Evolutionary conservation across 495 filamentous ascomycete genomes (phyloP).

Genomic region (Podospora bellae-mahoneyi): DNA sequence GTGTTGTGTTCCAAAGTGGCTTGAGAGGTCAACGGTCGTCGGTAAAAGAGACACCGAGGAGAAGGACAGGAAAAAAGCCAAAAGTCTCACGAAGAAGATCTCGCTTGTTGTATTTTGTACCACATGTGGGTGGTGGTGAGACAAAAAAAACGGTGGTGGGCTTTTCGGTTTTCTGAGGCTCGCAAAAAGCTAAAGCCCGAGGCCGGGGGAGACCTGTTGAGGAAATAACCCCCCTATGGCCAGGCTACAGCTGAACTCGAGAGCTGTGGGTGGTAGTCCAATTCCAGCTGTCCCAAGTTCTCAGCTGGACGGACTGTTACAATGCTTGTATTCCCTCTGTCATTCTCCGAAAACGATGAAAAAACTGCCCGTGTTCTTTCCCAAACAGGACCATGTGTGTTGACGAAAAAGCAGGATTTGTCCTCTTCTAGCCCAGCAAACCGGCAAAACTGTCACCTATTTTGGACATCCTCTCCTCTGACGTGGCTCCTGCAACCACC

Average conservation of each 20-base stretch:
- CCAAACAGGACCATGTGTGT: not conserved
- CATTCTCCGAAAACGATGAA: not conserved
- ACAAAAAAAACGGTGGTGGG: not conserved
- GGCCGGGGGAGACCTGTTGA: not conserved
- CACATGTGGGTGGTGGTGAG: not conserved
- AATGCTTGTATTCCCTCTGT: not conserved
- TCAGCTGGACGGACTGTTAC: not conserved
- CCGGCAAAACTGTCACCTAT: not conserved
- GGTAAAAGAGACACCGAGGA: not conserved
- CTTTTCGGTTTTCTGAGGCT: not conserved
- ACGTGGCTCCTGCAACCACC: slow-evolving; percentile 29
- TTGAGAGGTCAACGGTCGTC: not conserved
- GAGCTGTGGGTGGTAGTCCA: too few species aligned
- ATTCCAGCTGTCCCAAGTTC: too few species aligned
- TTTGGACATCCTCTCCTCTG: slow-evolving; percentile 13
- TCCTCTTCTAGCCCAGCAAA: not conserved
- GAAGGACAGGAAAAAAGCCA: not conserved
- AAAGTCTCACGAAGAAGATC: too few species aligned
- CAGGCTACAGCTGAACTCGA: not conserved
- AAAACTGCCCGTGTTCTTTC: not conserved
- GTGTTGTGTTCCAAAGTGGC: not conserved
- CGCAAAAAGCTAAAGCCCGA: not conserved
- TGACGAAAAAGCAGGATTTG: not conserved
- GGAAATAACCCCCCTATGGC: not conserved
- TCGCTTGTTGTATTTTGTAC: not conserved